Evolutionary conservation across 2,329 filamentous ascomycete genomes (phyloP), one percentile per base, ranked within the genome.

Genomic region (Amylocarpus encephaloides): DNA sequence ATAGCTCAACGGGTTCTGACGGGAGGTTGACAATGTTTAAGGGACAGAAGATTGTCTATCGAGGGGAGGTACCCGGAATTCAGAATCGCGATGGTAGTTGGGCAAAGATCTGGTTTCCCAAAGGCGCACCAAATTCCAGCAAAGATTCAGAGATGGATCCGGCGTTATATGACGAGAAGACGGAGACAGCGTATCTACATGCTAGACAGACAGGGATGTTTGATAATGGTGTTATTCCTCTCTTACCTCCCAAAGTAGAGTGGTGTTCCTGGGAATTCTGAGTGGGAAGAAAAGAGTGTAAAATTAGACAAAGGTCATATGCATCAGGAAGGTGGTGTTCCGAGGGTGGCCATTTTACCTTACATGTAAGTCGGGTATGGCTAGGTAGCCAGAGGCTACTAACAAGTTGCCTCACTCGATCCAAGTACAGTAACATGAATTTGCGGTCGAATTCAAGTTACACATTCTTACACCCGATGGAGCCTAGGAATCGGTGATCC

Each of bases 241-340:
- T 85, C 59, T 70, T 89, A 41, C 88, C 91, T 16, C 91, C 91
- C 0, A 83, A 83, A 67, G 75, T 81, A 54, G 88, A 92, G 62
- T 92, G 83, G 74, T 83, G 82, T 57, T 68, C 71, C 26, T 92
- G 85, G 78, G 80, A 88, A 63, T 83, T 92, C 61, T 91, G 67
- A 71, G 15, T 16, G n/a, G 46, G 35, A n/a, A 36, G 36, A 39
- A 22, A 15, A 29, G 19, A 26, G 7, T 26, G 22, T 33, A 29
- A 26, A 26, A 3, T 26, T 46, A 47, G 44, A 22, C 15, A 36
- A 26, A 26, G 22, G 22, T 26, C 22, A 26, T 26, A 26, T 26
- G 22, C 22, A 26, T 26, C 4, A 7, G 22, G 22, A 26, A 26
- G 22, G 22, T 7, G 22, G 22, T 7, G 22, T 26, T 26, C 4